These are phyloP conservation scores for Medicago lupulina DNA, from an alignment of 306 rosid genomes.

Conservation along the genomic window DNA sequence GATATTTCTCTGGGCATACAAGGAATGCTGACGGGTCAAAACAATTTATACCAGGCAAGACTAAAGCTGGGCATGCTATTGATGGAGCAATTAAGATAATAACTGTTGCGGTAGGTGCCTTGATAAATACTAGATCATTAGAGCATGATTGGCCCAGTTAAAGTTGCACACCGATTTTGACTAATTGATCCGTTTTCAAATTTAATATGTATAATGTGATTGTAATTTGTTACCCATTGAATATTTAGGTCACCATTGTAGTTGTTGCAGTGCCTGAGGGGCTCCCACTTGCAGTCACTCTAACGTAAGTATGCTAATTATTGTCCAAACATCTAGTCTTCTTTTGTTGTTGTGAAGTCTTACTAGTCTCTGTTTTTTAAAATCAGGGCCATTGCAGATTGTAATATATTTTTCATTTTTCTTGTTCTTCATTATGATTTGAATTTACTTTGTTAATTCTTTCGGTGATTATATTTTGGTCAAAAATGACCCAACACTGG, in stretches of 20 bases:
- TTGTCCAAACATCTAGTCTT: slow-evolving; percentile 7
- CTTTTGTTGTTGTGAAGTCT: slow-evolving; percentile 7
- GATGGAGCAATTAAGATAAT: slow-evolving; percentile 90
- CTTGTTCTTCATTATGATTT: slow-evolving; percentile 8
- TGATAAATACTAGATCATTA: background rate
- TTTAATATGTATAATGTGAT: slow-evolving; percentile 17
- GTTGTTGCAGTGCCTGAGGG: slow-evolving; percentile 99
- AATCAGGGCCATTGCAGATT: slow-evolving; percentile 3
- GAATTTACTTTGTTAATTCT: background rate
- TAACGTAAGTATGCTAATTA: slow-evolving; percentile 71
- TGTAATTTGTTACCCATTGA: slow-evolving; percentile 37
- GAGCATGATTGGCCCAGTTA: slow-evolving; percentile 29
- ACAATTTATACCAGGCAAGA: slow-evolving; percentile 71
- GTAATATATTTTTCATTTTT: slow-evolving; percentile 20
- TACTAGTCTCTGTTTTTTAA: slow-evolving; percentile 8
- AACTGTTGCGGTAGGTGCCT: slow-evolving; percentile 87
- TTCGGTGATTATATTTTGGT: background rate
- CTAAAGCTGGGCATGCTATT: slow-evolving; percentile 71
- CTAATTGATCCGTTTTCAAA: slow-evolving; percentile 21
- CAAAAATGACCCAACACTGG: background rate
- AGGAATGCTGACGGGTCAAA: slow-evolving; percentile 48
- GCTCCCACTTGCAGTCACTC: slow-evolving; percentile 95
- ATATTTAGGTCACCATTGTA: slow-evolving; percentile 86
- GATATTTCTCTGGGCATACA: slow-evolving; percentile 94
- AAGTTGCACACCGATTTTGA: background rate